A percentile compares a stretch with the other conserved stretches of the same genome.
These are phyloP conservation scores for Pseudovirgaria hyperparasitica DNA, from an alignment of 2,329 filamentous ascomycete genomes.

Conservation along the genomic window DNA sequence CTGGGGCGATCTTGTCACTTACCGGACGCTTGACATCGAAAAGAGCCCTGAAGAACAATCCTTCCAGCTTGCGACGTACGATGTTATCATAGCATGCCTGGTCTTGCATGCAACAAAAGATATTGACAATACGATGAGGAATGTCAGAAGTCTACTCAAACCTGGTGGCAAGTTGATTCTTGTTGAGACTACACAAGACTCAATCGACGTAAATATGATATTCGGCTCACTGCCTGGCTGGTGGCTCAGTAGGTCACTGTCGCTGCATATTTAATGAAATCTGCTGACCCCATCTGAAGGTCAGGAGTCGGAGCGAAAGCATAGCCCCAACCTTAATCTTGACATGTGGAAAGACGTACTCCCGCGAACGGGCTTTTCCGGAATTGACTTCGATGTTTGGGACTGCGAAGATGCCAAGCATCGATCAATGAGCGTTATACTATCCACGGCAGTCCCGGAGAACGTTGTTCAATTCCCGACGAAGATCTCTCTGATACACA, in stretches of 20 bases:
- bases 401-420: conserved; percentile 5
- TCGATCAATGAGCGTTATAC: too few species aligned
- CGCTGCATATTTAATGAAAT: too few species aligned
- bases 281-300: too few species aligned
- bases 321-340: conserved; percentile 1
- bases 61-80: conserved; percentile 3
- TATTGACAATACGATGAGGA: conserved; percentile 3
- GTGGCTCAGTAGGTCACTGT: conserved; percentile 24
- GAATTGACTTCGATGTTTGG: conserved; percentile 3
- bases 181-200: conserved; percentile 10
- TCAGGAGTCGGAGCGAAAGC: conserved; percentile 1
- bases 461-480: too few species aligned
- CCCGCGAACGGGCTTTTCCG: conserved; percentile 2
- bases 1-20: conserved; percentile 2
- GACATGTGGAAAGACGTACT: conserved; percentile 1
- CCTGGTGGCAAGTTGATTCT: conserved; percentile 31
- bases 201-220: conserved; percentile 13
- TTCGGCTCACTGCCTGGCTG: conserved; percentile 26
- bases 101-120: conserved; percentile 5
- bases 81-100: conserved; percentile 4
- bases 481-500: too few species aligned
- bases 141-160: conserved; percentile 4
- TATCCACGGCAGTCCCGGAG: conserved; percentile 4
- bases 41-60: conserved; percentile 4
- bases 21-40: conserved; percentile 4